A percentile compares a stretch with the other conserved stretches of the same genome.
phyloP scores from a whole-genome alignment of 2,329 filamentous ascomycete genomes.

The Metarhizium album region DNA sequence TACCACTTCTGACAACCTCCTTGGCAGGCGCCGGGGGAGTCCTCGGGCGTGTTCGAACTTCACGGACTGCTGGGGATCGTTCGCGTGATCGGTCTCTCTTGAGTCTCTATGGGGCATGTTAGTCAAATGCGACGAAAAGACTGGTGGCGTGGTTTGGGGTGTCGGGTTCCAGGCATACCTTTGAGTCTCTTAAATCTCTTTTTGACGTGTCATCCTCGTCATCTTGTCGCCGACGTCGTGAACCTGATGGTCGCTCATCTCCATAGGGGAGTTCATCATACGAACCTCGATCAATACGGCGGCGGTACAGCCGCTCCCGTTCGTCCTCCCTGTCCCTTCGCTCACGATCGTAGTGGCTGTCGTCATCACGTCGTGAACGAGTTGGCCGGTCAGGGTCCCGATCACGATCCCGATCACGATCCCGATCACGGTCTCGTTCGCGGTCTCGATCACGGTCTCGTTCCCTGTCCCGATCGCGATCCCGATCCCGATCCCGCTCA shows the following conservation, averaged over 20 bases:
- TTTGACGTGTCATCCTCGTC: slow-evolving; percentile 62
- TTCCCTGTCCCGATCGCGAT: slow-evolving; percentile 24
- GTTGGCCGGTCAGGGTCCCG: slow-evolving; percentile 39
- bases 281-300: slow-evolving; percentile 63
- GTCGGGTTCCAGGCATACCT: slow-evolving; percentile 34
- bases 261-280: slow-evolving; percentile 89
- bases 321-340: slow-evolving; percentile 82
- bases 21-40: slow-evolving; percentile 33
- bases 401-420: neutral
- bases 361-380: slow-evolving; percentile 49
- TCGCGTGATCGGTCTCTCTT: slow-evolving; percentile 49
- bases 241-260: slow-evolving; percentile 53
- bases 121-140: neutral
- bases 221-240: slow-evolving; percentile 67
- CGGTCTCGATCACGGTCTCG: slow-evolving; percentile 27
- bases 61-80: slow-evolving; percentile 47
- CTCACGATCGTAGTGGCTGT: slow-evolving; percentile 72
- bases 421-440: slow-evolving; percentile 20
- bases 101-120: slow-evolving; percentile 33
- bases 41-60: slow-evolving; percentile 45
- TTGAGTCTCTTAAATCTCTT: slow-evolving; percentile 55
- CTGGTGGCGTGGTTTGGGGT: slow-evolving; percentile 17
- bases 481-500: slow-evolving; percentile 24
- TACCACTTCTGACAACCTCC: slow-evolving; percentile 55
- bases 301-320: slow-evolving; percentile 76